phyloP scores from a whole-genome alignment of 2,329 filamentous ascomycete species.

The Alternaria atra region DNA sequence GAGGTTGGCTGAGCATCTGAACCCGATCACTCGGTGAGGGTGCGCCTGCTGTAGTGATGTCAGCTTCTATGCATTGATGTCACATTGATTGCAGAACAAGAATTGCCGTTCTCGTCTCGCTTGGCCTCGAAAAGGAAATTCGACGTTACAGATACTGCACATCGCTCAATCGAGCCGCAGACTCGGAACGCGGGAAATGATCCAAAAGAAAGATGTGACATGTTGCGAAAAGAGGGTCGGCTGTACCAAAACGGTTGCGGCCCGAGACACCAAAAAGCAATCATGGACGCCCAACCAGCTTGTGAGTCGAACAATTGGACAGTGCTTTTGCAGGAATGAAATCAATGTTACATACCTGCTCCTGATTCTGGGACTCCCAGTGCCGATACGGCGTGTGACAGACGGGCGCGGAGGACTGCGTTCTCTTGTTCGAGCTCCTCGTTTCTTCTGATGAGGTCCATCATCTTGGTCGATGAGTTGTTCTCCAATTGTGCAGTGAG shows the following conservation, averaged over 20 bases:
- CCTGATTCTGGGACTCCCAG: conserved; percentile 48
- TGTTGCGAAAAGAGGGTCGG: conserved; percentile 31
- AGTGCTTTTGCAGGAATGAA: conserved; percentile 31
- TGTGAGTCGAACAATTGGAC: conserved; percentile 35
- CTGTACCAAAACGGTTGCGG: conserved; percentile 37
- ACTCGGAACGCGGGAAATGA: conserved; percentile 20
- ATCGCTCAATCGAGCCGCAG: conserved; percentile 34
- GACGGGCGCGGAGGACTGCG: conserved; percentile 59
- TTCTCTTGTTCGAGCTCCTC: conserved; percentile 65
- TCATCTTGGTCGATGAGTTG: conserved; percentile 56
- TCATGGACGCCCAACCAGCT: conserved; percentile 16
- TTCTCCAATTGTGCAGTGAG: conserved; percentile 59
- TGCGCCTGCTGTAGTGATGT: conserved; percentile 37
- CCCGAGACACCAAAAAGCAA: conserved; percentile 43
- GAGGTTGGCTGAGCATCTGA: conserved; percentile 51
- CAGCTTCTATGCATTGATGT: conserved; percentile 31
- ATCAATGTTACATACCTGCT: conserved; percentile 46
- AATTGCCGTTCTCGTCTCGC: conserved; percentile 18
- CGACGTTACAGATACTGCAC: conserved; percentile 37
- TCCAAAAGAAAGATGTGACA: conserved; percentile 18
- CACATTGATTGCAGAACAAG: conserved; percentile 23
- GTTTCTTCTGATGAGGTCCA: conserved; percentile 63
- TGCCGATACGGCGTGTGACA: conserved; percentile 56
- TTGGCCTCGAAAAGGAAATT: conserved; percentile 14
- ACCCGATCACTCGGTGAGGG: conserved; percentile 52